Conservation (phyloP, 2,329 filamentous ascomycete genomes). For the Xylariomycetidae sp. region DNA sequence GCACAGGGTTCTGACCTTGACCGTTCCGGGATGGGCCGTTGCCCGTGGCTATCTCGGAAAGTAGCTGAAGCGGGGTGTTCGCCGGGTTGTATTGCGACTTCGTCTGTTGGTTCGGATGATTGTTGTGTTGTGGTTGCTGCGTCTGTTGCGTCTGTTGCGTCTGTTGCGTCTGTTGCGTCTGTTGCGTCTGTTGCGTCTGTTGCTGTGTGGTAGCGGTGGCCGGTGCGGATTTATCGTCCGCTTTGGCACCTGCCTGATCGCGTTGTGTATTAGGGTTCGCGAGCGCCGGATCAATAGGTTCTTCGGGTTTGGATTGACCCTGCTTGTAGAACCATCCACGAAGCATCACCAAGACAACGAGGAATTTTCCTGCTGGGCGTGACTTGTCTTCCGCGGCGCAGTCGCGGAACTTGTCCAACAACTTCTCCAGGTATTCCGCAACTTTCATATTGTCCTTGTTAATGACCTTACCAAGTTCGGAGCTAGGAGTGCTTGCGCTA, state of each 20-base stretch:
- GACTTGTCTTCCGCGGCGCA: conserved; percentile 60
- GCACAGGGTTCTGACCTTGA: conserved; percentile 10
- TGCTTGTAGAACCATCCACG: conserved; percentile 63
- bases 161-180: conserved; percentile 1
- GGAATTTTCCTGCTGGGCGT: conserved; percentile 64
- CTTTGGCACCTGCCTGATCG: neutral
- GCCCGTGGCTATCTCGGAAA: conserved; percentile 51
- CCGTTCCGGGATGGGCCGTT: conserved; percentile 29
- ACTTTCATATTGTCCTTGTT: conserved; percentile 63
- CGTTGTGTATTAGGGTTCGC: conserved; percentile 6
- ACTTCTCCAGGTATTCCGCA: conserved; percentile 61
- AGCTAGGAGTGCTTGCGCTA: conserved; percentile 57
- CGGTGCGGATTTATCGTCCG: neutral
- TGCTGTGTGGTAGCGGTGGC: conserved; percentile 1
- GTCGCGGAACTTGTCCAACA: conserved; percentile 63
- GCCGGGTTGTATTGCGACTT: conserved; percentile 27
- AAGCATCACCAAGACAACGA: conserved; percentile 66
- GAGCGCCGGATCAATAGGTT: conserved; percentile 7
- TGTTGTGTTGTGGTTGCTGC: conserved; percentile 11
- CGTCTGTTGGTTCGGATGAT: conserved; percentile 15
- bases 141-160: conserved; percentile 4
- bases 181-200: conserved; percentile 2
- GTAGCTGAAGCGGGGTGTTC: conserved; percentile 51
- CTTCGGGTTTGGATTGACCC: conserved; percentile 18
- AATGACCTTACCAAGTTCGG: conserved; percentile 66